These are phyloP conservation scores for Mycosphaerella arachidis DNA, from an alignment of 2,329 filamentous ascomycete species.

Conservation along the genomic window DNA sequence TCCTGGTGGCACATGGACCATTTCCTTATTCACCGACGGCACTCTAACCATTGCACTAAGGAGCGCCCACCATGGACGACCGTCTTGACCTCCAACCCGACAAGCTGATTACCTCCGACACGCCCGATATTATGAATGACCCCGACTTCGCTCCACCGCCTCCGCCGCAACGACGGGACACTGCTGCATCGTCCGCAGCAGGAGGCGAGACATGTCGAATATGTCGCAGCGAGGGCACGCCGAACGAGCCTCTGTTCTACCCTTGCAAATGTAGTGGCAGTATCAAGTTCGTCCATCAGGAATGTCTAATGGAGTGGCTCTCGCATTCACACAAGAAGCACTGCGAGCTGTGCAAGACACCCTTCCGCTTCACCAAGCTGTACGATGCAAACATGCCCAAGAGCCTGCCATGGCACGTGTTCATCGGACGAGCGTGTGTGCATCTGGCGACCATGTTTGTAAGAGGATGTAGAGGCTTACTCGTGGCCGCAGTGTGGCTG, in stretches of 20 bases:
- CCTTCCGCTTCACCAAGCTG: constrained; percentile 95
- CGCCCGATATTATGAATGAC: constrained; percentile 44
- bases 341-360: constrained; percentile 98
- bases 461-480: constrained; percentile 53
- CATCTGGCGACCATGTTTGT: constrained; percentile 53
- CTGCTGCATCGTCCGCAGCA: constrained; percentile 18
- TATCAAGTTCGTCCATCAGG: constrained; percentile 97
- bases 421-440: constrained; percentile 69
- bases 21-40: neutral
- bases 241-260: constrained; percentile 84
- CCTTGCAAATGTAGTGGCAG: constrained; percentile 98
- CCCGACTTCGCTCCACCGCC: constrained; percentile 37
- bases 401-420: constrained; percentile 73
- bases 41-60: neutral
- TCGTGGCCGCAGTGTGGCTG: constrained; percentile 86
- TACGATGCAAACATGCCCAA: constrained; percentile 93
- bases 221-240: constrained; percentile 81
- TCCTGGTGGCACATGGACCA: constrained; percentile 7
- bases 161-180: constrained; percentile 20
- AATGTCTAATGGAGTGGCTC: constrained; percentile 97
- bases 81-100: neutral
- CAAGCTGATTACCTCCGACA: constrained; percentile 2
- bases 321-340: constrained; percentile 99
- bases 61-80: constrained; percentile 14
- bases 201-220: constrained; percentile 92